phyloP scores from a whole-genome alignment of 163 green algal genomes.

The Picocystis sp. region DNA sequence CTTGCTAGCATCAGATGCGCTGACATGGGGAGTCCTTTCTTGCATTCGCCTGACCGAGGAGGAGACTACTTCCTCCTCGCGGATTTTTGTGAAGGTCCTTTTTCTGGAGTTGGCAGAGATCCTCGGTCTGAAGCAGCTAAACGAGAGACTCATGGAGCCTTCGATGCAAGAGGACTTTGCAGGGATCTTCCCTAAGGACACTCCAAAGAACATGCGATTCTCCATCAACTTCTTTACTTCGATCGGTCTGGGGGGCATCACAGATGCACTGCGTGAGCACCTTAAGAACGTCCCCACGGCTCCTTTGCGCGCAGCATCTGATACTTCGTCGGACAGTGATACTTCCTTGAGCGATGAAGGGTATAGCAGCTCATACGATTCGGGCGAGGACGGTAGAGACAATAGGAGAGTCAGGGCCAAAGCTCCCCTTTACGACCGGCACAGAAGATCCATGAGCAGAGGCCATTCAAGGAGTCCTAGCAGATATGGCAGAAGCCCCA shows the following conservation, averaged over 20 bases:
- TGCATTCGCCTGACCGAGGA: constrained; percentile 86
- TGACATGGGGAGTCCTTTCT: constrained; percentile 69
- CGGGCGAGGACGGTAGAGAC: no score
- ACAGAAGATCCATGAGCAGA: no score
- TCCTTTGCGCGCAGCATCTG: no score
- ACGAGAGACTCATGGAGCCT: constrained; percentile 54
- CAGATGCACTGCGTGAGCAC: constrained; percentile 69
- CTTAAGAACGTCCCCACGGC: constrained; percentile 48
- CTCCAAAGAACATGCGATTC: constrained; percentile 69
- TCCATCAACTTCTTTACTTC: constrained; percentile 95
- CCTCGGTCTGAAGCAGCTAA: constrained; percentile 62
- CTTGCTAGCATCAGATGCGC: constrained; percentile 70
- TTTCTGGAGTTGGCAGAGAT: constrained; percentile 82
- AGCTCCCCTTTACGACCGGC: no score
- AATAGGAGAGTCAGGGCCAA: no score
- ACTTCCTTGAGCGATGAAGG: no score
- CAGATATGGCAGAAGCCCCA: no score
- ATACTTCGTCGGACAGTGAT: no score
- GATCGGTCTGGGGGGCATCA: constrained; percentile 89
- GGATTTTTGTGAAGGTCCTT: constrained; percentile 99
- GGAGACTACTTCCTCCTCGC: constrained; percentile 84
- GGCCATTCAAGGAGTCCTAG: no score
- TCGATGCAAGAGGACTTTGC: constrained; percentile 32
- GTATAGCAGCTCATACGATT: no score
- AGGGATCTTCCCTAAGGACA: constrained; percentile 70